Conservation (phyloP, 1,284 basidiomycete genomes). For the Papiliotrema laurentii region DNA sequence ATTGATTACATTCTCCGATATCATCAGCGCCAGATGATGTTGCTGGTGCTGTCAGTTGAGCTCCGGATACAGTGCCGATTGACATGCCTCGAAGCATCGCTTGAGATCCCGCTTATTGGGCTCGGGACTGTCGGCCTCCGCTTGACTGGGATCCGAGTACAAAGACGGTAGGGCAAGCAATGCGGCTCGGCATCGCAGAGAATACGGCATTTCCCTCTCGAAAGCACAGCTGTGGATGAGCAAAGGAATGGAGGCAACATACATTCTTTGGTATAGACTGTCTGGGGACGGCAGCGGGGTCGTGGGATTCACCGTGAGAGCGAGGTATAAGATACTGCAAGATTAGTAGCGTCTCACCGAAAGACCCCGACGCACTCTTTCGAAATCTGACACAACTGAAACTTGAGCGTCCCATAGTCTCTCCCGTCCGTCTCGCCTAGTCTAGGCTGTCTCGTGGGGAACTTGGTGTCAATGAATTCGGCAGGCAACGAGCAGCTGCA, state of each 20-base stretch:
- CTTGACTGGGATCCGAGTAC: slow-evolving; percentile 20
- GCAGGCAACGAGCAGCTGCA: slow-evolving; percentile 11
- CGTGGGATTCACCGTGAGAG: slow-evolving; percentile 1
- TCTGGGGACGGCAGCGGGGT: neutral
- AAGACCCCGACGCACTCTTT: slow-evolving; percentile 3
- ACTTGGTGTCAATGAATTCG: slow-evolving; percentile 16
- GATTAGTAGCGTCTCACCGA: neutral
- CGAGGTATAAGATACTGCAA: slow-evolving; percentile 8
- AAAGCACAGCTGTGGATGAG: slow-evolving; percentile 7
- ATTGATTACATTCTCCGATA: slow-evolving; percentile 26
- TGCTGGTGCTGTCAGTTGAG: slow-evolving; percentile 13
- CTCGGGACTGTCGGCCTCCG: slow-evolving; percentile 20
- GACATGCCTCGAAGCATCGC: slow-evolving; percentile 17
- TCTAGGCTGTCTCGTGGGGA: neutral
- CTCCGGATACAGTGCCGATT: neutral
- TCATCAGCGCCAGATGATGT: slow-evolving; percentile 30
- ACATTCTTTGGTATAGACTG: slow-evolving; percentile 9
- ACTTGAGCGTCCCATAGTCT: slow-evolving; percentile 21
- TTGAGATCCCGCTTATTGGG: slow-evolving; percentile 17
- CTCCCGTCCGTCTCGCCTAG: neutral
- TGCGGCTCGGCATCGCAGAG: slow-evolving; percentile 26
- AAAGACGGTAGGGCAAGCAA: slow-evolving; percentile 20
- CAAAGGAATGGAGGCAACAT: neutral
- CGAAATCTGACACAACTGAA: slow-evolving; percentile 15
- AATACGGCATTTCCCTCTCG: slow-evolving; percentile 25